Conservation (phyloP, 345 rosid species). For the Syzygium jambos region DNA sequence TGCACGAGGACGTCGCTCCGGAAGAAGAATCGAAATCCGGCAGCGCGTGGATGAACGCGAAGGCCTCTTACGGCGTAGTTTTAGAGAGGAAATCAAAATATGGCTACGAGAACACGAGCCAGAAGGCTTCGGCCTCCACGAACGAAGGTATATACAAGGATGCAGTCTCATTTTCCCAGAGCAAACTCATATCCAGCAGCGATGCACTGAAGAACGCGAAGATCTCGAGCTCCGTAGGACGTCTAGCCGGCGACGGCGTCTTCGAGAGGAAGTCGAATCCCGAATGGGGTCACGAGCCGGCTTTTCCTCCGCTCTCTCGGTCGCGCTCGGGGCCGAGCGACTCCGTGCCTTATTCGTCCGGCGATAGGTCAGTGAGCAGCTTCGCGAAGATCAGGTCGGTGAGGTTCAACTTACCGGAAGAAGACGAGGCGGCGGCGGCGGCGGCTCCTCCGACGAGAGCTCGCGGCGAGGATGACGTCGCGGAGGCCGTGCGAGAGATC, state of each 20-base stretch:
- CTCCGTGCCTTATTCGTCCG: slow-evolving; percentile 30
- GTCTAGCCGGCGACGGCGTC: background rate
- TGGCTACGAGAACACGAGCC: background rate
- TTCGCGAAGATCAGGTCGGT: slow-evolving; percentile 55
- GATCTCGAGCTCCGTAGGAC: background rate
- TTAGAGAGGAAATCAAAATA: background rate
- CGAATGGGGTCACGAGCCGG: slow-evolving; percentile 10
- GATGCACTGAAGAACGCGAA: background rate
- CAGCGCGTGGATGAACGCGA: background rate
- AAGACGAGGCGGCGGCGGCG: background rate
- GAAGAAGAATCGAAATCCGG: background rate
- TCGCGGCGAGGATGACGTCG: slow-evolving; percentile 48
- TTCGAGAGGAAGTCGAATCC: slow-evolving; percentile 9
- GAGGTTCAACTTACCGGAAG: slow-evolving; percentile 28
- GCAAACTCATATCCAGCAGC: background rate
- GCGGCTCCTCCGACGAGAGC: slow-evolving; percentile 4
- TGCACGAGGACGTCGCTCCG: background rate
- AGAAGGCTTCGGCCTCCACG: background rate
- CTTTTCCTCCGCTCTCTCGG: slow-evolving; percentile 27
- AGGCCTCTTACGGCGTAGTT: background rate
- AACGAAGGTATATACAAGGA: background rate
- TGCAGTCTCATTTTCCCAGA: background rate
- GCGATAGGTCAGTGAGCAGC: slow-evolving; percentile 24
- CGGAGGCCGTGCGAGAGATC: slow-evolving; percentile 27
- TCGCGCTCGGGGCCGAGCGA: slow-evolving; percentile 80